Base-by-base conservation (phyloP, 2,329 filamentous ascomycete genomes). In the Macrophomina tecta region DNA sequence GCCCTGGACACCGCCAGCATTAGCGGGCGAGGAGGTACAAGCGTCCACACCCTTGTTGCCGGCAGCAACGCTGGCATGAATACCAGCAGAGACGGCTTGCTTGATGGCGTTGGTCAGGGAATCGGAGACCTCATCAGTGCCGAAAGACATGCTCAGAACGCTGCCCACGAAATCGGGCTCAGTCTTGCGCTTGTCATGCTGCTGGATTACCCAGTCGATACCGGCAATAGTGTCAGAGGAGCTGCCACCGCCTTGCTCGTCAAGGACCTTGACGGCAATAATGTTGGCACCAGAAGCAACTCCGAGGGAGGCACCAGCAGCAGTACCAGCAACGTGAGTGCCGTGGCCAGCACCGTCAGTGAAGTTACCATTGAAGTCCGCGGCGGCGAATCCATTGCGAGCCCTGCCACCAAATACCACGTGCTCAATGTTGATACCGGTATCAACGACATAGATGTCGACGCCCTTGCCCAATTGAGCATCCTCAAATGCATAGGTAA, bases 181-280 rank as follows among this genome's bases (percentile, higher is more conserved):
- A 1, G 68, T 68, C 70, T 79, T 80, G 70, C 81, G 79, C 64
- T 76, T 71, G 46, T 82, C 76, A 74, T 85, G 83, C 52, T 78
- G 75, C 60, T 77, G 69, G 67, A 83, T 74, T 28, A 83, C 80
- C 72, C 74, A 82, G 68, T 82, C 75, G 73, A 86, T 84, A 23
- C 83, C 85, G 28, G 78, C 75, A 69, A 87, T 80, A 68, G 84
- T 83, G 70, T 80, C 79, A 23, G 78, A 76, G 62, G 77, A 79
- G 32, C 77, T 81, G 42, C 84, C 84, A 53, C 78, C 78, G 53
- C 82, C 82, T 12, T 81, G 73, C 40, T 76, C 77, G 58, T 80
- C 80, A 30, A 85, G 78, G 6, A 85, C 83, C 74, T 85, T 86
- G 68, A 87, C 82, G 55, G 83, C 83, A 56, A 79, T 78, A 67